Evolutionary conservation across 1,284 basidiomycete genomes (phyloP), one percentile per base, ranked within the genome.

Genomic region (Ceratobasidium sp.): DNA sequence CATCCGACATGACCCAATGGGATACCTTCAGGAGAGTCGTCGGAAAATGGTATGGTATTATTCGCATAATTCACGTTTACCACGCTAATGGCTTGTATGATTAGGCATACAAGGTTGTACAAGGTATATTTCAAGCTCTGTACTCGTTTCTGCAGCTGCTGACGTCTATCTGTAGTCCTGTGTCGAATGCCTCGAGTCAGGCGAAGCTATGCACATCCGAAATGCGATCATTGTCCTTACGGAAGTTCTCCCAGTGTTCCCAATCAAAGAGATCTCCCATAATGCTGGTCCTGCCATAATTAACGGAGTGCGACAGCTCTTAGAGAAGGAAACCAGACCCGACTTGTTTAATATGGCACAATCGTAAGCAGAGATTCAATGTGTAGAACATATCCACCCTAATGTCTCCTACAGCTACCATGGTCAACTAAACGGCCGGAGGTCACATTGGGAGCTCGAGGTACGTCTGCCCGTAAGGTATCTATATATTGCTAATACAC

Each of bases 151-250:
- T n/a, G n/a, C n/a, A n/a, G 52, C 62, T 7, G 68, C 74, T 68
- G 56, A 62, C 11, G 56, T 66, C 5, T 70, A 71, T 56, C 42
- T 72, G 21, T 50, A 72, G 44, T 70, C 72, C 13, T 68, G 73
- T 11, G 59, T 71, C 30, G 74, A 75, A 54, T 77, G 76, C 74
- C 73, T 76, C 13, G 69, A 69, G 16, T 72, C 70, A 19, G 87
- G 88, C 73, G 93, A 95, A 75, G 97, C 94, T 77, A 95, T 96
- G 90, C 92, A 93, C 75, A 90, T 96, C 68, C 94, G 95, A 77
- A 98, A 98, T 75, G 85, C 91, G 11, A 90, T 97, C 75, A 85
- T 95, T 52, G 87, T 97, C 25, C 82, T 95, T 69, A 93, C 94
- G 74, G 91, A 95, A 76, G 85, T 98, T 36, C 83, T 95, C 50